These are phyloP conservation scores for Xylaria sp. DNA, from an alignment of 2,329 filamentous ascomycete genomes.

Conservation along the genomic window DNA sequence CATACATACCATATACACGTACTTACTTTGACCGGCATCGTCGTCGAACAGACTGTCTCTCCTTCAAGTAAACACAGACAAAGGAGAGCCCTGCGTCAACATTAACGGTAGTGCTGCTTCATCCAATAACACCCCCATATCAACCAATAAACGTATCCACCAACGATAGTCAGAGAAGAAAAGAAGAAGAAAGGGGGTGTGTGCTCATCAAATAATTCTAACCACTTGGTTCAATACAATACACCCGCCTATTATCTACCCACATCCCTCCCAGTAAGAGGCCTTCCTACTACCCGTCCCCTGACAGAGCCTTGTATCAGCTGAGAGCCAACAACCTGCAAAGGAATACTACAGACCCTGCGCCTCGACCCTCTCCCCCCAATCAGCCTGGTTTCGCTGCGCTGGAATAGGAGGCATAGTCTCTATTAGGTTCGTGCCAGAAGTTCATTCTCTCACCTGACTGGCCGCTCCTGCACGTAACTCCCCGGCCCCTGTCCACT, in stretches of 20 bases:
- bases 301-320: slow-evolving; percentile 17
- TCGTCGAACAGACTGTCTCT: slow-evolving; percentile 12
- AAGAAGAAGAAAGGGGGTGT: slow-evolving; percentile 31
- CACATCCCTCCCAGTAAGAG: slow-evolving; percentile 1
- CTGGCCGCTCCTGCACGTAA: slow-evolving; percentile 36
- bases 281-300: background rate
- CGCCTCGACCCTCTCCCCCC: slow-evolving; percentile 7
- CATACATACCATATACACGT: slow-evolving; percentile 5
- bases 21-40: slow-evolving; percentile 2
- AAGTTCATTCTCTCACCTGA: slow-evolving; percentile 37
- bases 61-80: slow-evolving; percentile 26
- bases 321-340: slow-evolving; percentile 7
- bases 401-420: background rate
- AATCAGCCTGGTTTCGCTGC: too few relatives aligned
- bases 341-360: slow-evolving; percentile 3
- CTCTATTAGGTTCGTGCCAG: slow-evolving; percentile 37
- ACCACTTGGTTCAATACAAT: slow-evolving; percentile 5
- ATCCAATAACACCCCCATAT: slow-evolving; percentile 5
- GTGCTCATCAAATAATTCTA: slow-evolving; percentile 33
- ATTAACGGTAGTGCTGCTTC: slow-evolving; percentile 20
- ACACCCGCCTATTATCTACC: background rate
- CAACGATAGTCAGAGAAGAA: slow-evolving; percentile 6
- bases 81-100: slow-evolving; percentile 35
- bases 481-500: slow-evolving; percentile 23
- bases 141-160: background rate